Evolutionary conservation across 2,329 filamentous ascomycete genomes (phyloP).

Genomic region (Penicillium sp.): DNA sequence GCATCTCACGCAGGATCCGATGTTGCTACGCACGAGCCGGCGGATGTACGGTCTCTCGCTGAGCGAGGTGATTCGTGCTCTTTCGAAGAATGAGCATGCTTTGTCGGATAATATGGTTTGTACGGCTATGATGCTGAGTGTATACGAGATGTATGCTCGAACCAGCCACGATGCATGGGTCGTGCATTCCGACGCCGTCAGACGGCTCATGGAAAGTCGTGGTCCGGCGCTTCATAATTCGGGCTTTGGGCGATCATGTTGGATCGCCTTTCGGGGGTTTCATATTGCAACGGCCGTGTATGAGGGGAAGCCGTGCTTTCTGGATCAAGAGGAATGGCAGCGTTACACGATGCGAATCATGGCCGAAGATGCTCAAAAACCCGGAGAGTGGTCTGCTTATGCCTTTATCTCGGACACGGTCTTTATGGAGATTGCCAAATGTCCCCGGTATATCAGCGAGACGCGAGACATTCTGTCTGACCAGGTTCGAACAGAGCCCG

Average conservation of each 20-base stretch:
- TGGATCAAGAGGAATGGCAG: constrained; percentile 41
- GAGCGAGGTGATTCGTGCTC: constrained; percentile 33
- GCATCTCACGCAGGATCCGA: constrained; percentile 29
- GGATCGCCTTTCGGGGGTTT: constrained; percentile 44
- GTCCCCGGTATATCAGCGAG: constrained; percentile 35
- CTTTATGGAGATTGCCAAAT: constrained; percentile 36
- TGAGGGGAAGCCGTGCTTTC: constrained; percentile 40
- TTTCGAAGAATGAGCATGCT: constrained; percentile 32
- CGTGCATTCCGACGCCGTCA: constrained; percentile 42
- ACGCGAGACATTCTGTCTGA: constrained; percentile 21
- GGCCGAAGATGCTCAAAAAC: constrained; percentile 30
- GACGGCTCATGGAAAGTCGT: constrained; percentile 40
- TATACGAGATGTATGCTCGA: constrained; percentile 47
- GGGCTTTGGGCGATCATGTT: constrained; percentile 42
- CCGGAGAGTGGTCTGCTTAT: constrained; percentile 31
- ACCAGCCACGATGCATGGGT: constrained; percentile 43
- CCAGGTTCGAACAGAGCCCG: not conserved
- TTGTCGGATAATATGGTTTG: constrained; percentile 40
- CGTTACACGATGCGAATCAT: constrained; percentile 30
- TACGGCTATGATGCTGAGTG: constrained; percentile 43
- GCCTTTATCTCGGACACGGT: constrained; percentile 29
- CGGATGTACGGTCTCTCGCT: constrained; percentile 41
- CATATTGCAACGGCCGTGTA: constrained; percentile 42
- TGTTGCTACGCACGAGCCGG: constrained; percentile 30
- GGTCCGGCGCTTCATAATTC: constrained; percentile 35